phyloP scores from a whole-genome alignment of 1,284 basidiomycete species.

The Neonothopanus nambi region DNA sequence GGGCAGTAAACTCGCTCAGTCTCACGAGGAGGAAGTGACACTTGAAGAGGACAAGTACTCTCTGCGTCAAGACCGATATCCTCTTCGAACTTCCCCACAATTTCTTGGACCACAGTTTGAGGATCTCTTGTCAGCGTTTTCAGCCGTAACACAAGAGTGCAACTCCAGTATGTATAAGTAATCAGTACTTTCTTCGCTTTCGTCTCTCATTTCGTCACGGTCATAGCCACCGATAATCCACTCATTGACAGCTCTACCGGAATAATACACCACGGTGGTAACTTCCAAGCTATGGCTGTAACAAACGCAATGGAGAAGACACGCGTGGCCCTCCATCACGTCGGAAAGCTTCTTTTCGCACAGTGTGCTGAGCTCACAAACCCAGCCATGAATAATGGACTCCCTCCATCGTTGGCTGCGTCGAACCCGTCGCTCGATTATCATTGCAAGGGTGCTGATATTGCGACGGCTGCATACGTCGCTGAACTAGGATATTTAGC shows the following conservation, averaged over 20 bases:
- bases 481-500: constrained; percentile 83
- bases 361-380: constrained; percentile 85
- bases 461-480: constrained; percentile 79
- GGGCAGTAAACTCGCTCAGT: constrained; percentile 68
- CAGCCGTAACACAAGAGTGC: constrained; percentile 73
- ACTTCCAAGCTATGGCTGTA: constrained; percentile 86
- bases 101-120: constrained; percentile 87
- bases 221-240: constrained; percentile 71
- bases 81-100: constrained; percentile 77
- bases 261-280: constrained; percentile 79
- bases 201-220: neutral
- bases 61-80: constrained; percentile 77
- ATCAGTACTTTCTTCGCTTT: constrained; percentile 12
- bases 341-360: constrained; percentile 82
- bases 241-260: constrained; percentile 68
- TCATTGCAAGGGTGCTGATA: constrained; percentile 84
- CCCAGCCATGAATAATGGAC: constrained; percentile 78
- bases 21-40: constrained; percentile 60
- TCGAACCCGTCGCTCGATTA: constrained; percentile 84
- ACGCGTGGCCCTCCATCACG: constrained; percentile 76
- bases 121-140: constrained; percentile 68
- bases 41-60: constrained; percentile 70
- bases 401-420: constrained; percentile 78
- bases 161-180: constrained; percentile 71
- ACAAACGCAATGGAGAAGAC: constrained; percentile 90